Percentiles rank a stretch among this genome's conserved stretches.
phyloP scores from a whole-genome alignment of 164 flowering plant genomes.

The Sedum album region DNA sequence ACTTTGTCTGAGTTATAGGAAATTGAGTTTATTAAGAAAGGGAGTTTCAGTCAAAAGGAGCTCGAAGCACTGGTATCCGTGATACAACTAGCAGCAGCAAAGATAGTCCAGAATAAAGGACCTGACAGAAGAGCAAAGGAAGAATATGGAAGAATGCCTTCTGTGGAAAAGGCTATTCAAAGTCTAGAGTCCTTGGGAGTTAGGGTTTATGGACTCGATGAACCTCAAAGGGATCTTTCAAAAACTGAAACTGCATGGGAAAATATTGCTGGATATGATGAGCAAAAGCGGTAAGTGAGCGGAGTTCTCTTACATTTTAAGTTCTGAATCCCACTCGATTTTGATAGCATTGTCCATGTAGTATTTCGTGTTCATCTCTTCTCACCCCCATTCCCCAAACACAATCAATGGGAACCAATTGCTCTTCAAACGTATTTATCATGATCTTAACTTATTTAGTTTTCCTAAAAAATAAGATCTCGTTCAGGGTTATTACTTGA shows the following conservation, averaged over 20 bases:
- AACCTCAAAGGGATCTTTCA: constrained; percentile 19
- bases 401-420: background rate
- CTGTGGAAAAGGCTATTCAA: constrained; percentile 49
- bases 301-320: background rate
- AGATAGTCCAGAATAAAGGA: constrained; percentile 21
- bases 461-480: background rate
- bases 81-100: constrained; percentile 55
- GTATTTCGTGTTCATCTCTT: background rate
- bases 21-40: constrained; percentile 85
- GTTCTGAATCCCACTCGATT: background rate
- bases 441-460: background rate
- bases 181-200: constrained; percentile 82
- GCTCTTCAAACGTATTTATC: background rate
- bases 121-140: constrained; percentile 35
- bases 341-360: background rate
- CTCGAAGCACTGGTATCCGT: constrained; percentile 78
- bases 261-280: constrained; percentile 83
- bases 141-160: constrained; percentile 24
- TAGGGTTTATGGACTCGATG: constrained; percentile 66
- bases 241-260: constrained; percentile 68
- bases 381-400: background rate
- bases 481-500: background rate
- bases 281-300: constrained; percentile 69
- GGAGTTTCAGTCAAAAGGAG: constrained; percentile 60
- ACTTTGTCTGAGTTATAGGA: constrained; percentile 38